phyloP scores from a whole-genome alignment of 305 asterid species.

The Plantago coronopus region DNA sequence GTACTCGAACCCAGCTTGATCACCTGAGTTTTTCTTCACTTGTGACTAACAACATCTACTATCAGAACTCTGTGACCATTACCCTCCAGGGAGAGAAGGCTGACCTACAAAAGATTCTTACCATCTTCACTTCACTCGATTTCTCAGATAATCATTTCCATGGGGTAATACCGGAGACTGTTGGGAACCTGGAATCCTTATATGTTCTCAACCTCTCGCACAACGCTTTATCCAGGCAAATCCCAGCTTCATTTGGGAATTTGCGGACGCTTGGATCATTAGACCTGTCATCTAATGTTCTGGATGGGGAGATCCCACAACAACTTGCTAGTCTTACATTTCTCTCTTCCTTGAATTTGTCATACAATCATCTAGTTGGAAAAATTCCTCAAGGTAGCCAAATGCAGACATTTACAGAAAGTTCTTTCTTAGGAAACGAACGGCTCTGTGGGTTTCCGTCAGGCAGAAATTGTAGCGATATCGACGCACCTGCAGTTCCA shows the following conservation, averaged over 20 bases:
- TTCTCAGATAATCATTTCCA: constrained; percentile 40
- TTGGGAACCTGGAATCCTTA: constrained; percentile 34
- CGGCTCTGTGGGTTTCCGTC: constrained; percentile 40
- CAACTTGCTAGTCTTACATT: constrained; percentile 32
- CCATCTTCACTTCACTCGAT: constrained; percentile 33
- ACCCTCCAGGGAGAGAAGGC: constrained; percentile 33
- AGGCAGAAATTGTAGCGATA: constrained; percentile 16
- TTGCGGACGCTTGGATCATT: constrained; percentile 35
- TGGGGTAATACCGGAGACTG: constrained; percentile 33
- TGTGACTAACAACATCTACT: constrained; percentile 11
- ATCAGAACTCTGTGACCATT: constrained; percentile 35
- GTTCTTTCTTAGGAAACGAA: constrained; percentile 23
- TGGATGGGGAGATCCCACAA: constrained; percentile 34
- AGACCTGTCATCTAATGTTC: constrained; percentile 39
- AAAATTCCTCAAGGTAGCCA: constrained; percentile 15
- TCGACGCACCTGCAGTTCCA: neutral
- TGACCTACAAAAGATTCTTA: constrained; percentile 30
- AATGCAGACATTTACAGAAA: too few relatives aligned
- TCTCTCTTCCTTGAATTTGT: constrained; percentile 34
- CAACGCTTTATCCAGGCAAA: constrained; percentile 31
- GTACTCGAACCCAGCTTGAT: neutral
- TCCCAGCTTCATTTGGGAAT: constrained; percentile 37
- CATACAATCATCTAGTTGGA: constrained; percentile 35
- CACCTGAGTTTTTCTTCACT: constrained; percentile 5
- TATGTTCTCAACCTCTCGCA: constrained; percentile 40